phyloP scores from a whole-genome alignment of 306 rosid genomes.

The Bauhinia variegata region DNA sequence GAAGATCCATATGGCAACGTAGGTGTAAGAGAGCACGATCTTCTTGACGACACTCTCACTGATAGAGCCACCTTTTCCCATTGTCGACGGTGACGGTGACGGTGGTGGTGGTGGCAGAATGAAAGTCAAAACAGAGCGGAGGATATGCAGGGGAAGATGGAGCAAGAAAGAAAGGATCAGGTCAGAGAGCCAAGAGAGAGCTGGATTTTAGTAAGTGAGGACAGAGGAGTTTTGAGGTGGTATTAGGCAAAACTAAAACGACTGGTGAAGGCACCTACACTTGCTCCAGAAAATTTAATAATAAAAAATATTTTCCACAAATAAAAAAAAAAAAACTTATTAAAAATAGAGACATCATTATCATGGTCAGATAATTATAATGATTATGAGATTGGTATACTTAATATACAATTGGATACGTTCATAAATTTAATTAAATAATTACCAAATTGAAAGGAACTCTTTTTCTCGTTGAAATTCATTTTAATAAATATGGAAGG shows the following conservation, averaged over 20 bases:
- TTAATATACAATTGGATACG: too few species aligned
- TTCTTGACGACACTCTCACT: conserved; percentile 78
- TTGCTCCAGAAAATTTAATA: too few species aligned
- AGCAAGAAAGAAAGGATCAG: conserved; percentile 24
- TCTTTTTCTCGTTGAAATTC: too few species aligned
- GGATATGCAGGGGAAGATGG: not conserved
- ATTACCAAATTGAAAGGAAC: too few species aligned
- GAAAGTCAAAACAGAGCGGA: not conserved
- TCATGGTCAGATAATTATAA: too few species aligned
- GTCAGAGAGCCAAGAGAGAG: not conserved
- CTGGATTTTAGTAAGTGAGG: conserved; percentile 16
- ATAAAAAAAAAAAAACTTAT: too few species aligned
- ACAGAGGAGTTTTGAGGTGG: conserved; percentile 7
- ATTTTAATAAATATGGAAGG: too few species aligned
- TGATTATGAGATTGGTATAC: too few species aligned
- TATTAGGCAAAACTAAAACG: not conserved
- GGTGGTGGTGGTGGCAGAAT: conserved; percentile 4
- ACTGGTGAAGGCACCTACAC: too few species aligned
- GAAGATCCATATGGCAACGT: conserved; percentile 89
- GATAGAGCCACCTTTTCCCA: conserved; percentile 80
- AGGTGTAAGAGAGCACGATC: conserved; percentile 78
- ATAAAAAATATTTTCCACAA: too few species aligned
- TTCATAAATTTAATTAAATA: too few species aligned
- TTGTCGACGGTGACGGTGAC: conserved; percentile 14
- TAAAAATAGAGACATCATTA: too few species aligned